Percentiles rank a stretch among this genome's conserved stretches.
Evolutionary conservation across 2,329 filamentous ascomycete species (phyloP).

Genomic region (Stagonosporopsis cucurbitacearum): DNA sequence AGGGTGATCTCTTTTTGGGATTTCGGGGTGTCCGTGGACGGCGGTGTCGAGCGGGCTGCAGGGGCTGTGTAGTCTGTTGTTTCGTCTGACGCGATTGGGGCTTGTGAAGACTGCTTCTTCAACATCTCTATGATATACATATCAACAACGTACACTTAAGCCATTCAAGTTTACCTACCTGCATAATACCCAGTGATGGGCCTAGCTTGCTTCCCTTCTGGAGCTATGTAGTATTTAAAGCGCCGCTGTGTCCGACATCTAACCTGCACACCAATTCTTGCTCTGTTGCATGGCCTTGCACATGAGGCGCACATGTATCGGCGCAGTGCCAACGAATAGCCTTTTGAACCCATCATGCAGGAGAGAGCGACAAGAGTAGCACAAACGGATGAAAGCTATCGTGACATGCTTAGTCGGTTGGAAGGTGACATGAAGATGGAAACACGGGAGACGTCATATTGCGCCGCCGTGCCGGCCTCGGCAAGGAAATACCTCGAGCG

Average conservation of each 20-base stretch:
- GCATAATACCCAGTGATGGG: slow-evolving; percentile 50
- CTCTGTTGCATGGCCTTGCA: slow-evolving; percentile 24
- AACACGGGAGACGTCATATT: slow-evolving; percentile 42
- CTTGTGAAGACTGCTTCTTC: slow-evolving; percentile 35
- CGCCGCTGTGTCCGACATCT: slow-evolving; percentile 46
- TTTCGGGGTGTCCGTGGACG: slow-evolving; percentile 49
- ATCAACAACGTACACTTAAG: slow-evolving; percentile 13
- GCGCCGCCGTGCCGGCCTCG: slow-evolving; percentile 34
- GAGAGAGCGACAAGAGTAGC: background rate
- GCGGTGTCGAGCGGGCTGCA: slow-evolving; percentile 28
- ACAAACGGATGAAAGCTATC: background rate
- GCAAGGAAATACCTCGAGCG: slow-evolving; percentile 26
- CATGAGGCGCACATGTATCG: slow-evolving; percentile 36
- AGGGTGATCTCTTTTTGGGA: slow-evolving; percentile 62
- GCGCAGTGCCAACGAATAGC: slow-evolving; percentile 29
- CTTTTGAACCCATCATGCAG: background rate
- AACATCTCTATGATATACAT: slow-evolving; percentile 47
- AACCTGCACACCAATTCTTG: slow-evolving; percentile 40
- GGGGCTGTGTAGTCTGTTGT: slow-evolving; percentile 44
- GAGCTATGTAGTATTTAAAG: slow-evolving; percentile 45
- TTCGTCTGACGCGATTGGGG: slow-evolving; percentile 39
- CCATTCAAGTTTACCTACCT: slow-evolving; percentile 25
- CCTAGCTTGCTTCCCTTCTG: slow-evolving; percentile 46
- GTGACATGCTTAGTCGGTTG: slow-evolving; percentile 11
- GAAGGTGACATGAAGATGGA: slow-evolving; percentile 9